Percentiles rank a stretch among this genome's conserved stretches.
Evolutionary conservation across 331 rosid genomes (phyloP).

Genomic region (Prunus yedoensis): DNA sequence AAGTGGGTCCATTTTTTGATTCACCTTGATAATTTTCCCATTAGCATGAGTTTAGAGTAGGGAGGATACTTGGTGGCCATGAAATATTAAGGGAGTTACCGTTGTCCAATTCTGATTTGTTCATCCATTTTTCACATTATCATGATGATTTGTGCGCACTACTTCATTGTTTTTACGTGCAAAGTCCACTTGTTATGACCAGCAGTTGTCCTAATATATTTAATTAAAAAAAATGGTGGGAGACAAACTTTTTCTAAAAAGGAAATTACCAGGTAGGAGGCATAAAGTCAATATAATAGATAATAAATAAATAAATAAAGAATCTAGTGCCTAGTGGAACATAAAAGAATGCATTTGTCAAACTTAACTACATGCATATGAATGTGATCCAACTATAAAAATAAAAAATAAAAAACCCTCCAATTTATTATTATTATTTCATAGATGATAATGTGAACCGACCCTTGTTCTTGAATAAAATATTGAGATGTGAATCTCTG

Average conservation of each 20-base stretch:
- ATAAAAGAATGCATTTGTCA: neutral
- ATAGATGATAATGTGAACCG: neutral
- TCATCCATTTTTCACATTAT: conserved; percentile 1
- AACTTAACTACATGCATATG: neutral
- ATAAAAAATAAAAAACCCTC: neutral
- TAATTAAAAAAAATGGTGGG: neutral
- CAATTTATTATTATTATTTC: neutral
- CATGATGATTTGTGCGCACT: neutral
- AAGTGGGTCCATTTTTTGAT: no score
- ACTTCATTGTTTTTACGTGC: neutral
- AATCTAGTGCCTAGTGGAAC: neutral
- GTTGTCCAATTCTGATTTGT: neutral
- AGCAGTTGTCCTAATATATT: neutral
- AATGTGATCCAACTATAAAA: conserved; percentile 9
- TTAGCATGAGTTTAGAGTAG: no score
- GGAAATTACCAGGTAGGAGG: neutral
- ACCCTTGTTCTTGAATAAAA: neutral
- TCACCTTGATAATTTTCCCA: no score
- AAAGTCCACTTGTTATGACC: conserved; percentile 2
- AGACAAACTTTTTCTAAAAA: neutral
- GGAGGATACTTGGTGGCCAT: no score
- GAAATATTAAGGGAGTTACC: neutral
- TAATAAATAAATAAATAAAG: neutral
- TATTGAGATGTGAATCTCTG: neutral
- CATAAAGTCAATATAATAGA: neutral